phyloP scores from a whole-genome alignment of 257 asterid species.

The Leonotis leonurus region DNA sequence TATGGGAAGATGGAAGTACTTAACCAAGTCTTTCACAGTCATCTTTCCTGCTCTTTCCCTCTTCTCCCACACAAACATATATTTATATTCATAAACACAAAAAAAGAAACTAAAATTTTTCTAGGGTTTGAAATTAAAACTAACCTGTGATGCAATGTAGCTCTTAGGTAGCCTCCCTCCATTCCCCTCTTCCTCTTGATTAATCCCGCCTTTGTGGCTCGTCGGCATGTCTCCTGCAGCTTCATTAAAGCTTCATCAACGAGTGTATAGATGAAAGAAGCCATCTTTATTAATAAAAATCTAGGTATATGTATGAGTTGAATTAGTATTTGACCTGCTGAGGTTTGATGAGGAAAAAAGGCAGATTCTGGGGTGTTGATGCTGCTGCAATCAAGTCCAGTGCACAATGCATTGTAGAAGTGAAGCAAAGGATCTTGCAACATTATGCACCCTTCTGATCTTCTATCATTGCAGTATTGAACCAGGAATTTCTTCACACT shows the following conservation, averaged over 20 bases:
- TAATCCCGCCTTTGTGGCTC: constrained; percentile 11
- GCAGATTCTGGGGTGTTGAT: background rate
- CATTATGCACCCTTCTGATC: constrained; percentile 39
- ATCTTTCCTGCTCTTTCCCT: constrained; percentile 59
- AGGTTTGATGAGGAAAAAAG: constrained; percentile 18
- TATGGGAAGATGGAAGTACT: constrained; percentile 46
- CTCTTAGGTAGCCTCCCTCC: constrained; percentile 27
- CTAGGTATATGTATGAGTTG: background rate
- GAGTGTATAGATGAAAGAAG: too few species aligned
- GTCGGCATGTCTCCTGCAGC: constrained; percentile 7
- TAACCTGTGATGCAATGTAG: constrained; percentile 47
- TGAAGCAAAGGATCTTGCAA: constrained; percentile 44
- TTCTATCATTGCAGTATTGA: constrained; percentile 45
- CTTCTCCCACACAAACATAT: constrained; percentile 35
- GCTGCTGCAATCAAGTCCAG: constrained; percentile 27
- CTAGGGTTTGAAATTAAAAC: background rate
- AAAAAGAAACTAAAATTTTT: background rate
- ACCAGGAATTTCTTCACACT: constrained; percentile 51
- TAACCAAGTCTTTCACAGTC: constrained; percentile 38
- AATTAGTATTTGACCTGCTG: background rate
- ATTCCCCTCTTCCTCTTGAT: constrained; percentile 14
- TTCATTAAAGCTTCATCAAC: background rate
- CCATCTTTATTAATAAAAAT: background rate
- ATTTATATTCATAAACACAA: too few species aligned
- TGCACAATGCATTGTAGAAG: constrained; percentile 49